These are phyloP conservation scores for Ustilago sp. DNA, from an alignment of 1,284 basidiomycete species.

Conservation along the genomic window DNA sequence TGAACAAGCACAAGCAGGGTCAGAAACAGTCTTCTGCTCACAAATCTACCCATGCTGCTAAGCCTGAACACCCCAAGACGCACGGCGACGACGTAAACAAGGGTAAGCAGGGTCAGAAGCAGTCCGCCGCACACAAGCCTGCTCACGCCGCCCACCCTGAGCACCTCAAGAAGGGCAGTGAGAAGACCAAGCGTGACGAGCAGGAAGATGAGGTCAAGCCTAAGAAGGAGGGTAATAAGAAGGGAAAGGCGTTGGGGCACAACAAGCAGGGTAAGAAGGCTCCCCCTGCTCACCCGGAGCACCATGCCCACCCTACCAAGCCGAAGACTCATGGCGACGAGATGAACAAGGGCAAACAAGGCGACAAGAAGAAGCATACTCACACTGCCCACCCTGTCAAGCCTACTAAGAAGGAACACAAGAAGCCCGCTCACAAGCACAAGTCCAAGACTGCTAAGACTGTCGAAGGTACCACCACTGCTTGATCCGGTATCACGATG, in stretches of 20 bases:
- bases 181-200: slow-evolving; percentile 1
- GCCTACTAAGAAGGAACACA: slow-evolving; percentile 24
- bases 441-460: slow-evolving; percentile 15
- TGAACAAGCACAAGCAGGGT: slow-evolving; percentile 24
- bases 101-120: slow-evolving; percentile 13
- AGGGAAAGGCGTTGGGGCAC: not conserved
- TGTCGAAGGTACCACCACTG: not conserved
- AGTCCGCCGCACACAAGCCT: not conserved
- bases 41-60: slow-evolving; percentile 2
- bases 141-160: slow-evolving; percentile 1
- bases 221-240: not conserved
- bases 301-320: not conserved
- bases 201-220: not conserved
- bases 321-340: not conserved
- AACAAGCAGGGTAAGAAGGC: slow-evolving; percentile 5
- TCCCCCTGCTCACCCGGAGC: slow-evolving; percentile 1
- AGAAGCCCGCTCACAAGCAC: slow-evolving; percentile 38
- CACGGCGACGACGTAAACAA: slow-evolving; percentile 4
- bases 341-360: slow-evolving; percentile 12
- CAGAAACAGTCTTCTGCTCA: slow-evolving; percentile 14
- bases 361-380: slow-evolving; percentile 9
- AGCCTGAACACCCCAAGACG: slow-evolving; percentile 4
- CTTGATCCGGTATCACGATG: not conserved
- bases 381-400: slow-evolving; percentile 3
- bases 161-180: no score